Evolutionary conservation across 208 protist genomes (phyloP), one percentile per base, ranked within the genome.

Genomic region (Plasmodiophora brassicae): DNA sequence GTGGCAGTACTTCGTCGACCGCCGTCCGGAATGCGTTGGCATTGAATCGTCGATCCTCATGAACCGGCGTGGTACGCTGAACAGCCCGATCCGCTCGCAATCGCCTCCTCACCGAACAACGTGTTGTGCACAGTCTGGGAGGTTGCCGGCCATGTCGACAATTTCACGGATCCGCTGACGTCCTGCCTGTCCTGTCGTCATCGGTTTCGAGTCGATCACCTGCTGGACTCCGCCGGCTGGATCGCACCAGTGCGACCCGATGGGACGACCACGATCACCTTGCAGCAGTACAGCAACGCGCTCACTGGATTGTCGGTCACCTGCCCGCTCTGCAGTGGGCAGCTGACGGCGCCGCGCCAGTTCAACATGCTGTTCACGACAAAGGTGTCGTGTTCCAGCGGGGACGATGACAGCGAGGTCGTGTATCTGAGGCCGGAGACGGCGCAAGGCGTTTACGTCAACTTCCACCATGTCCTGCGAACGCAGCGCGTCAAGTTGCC

Each of bases 291-390:
- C n/a, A 38, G 32, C 10, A 8, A 78, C 10, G 65, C 65, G 14
- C 20, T 78, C 10, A 44, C 65, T 5, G 14, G 41, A 78, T 32
- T 36, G 20, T 38, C 32, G 5, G 32, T 38, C 5, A 5, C 10
- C 65, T 78, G 65, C 65, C 20, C 5, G n/a, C 20, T 36, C 20
- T 78, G 65, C n/a, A 14, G 5, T 78, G 65, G 65, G 5, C 32
- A 5, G 5, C n/a, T 78, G 41, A 36, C 65, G 5, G n/a, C 5
- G 10, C 65, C 65, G 10, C 32, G n/a, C 32, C 41, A 78, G 10
- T 78, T 78, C 65, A 78, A 78, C 41, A 78, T 78, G 65, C 65
- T 78, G n/a, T 78, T 78, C n/a, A 38, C 32, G 65, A 78, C 65
- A n/a, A n/a, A n/a, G n/a, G n/a, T n/a, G n/a, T n/a, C n/a, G 10